Evolutionary conservation across 2,329 filamentous ascomycete species (phyloP), one percentile per base, ranked within the genome.

Genomic region (Colletotrichum lentis): DNA sequence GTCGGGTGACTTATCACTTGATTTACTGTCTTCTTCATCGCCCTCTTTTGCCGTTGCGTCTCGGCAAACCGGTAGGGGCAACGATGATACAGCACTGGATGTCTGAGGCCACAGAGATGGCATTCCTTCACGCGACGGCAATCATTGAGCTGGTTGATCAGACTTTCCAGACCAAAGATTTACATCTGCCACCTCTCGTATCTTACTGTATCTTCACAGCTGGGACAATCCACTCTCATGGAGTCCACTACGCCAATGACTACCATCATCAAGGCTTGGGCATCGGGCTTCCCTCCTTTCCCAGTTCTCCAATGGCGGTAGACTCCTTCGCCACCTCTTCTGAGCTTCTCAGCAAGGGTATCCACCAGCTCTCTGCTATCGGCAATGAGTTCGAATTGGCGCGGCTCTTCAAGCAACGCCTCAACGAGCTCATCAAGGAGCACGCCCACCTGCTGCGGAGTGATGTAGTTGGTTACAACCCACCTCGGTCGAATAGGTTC

Each of bases 11-110:
- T 24, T 53, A 64, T 31, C 64, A 67, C 47, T 54, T 67, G 37
- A 43, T 67, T 8, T 61, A 67, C 20, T 64, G 60, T 18, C 60
- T 67, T n/a, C 64, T 67, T 18, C 55, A 67, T n/a, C 61, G 64
- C 10, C 64, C 64, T 1, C 50, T 67, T 20, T 41, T 67, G 1
- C 64, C 64, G 0, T 20, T 67, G 41, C 64, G 55, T 6, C 35
- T 67, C 1, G 52, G 41, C 39, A 61, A 68, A 37, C 49, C 65
- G 5, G 46, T 62, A 3, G 18, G 65, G 16, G 49, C 56, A n/a
- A 65, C 50, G 46, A 65, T 65, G 61, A 64, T 59, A 39, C 65
- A 68, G 2, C 61, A 68, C 35, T 68, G 61, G 65, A 41, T 55
- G 0, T 54, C 35, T n/a, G 65, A 68, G 20, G 65, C 65, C 11